These are phyloP conservation scores for Elsinoe ampelina DNA, from an alignment of 2,329 filamentous ascomycete species.

Conservation along the genomic window DNA sequence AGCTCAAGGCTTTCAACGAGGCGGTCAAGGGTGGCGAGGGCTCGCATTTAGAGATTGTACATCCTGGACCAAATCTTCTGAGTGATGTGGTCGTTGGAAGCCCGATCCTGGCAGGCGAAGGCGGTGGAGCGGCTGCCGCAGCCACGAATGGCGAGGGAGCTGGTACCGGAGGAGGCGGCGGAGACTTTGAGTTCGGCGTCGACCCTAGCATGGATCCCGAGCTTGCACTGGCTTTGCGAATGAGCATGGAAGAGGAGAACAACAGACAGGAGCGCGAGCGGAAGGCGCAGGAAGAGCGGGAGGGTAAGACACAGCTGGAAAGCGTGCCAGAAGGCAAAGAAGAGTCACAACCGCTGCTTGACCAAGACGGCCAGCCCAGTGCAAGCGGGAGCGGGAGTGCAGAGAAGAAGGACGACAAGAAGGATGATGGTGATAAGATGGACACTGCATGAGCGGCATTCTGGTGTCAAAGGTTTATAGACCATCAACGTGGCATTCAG, in stretches of 20 bases:
- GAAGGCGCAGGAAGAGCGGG: constrained; percentile 56
- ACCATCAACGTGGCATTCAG: neutral
- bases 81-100: constrained; percentile 86
- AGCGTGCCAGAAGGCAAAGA: constrained; percentile 65
- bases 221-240: constrained; percentile 82
- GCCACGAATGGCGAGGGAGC: constrained; percentile 37
- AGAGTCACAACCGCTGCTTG: constrained; percentile 51
- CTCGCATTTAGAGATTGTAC: constrained; percentile 83
- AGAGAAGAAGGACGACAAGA: constrained; percentile 43
- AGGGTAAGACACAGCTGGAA: constrained; percentile 67
- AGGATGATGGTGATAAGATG: constrained; percentile 68
- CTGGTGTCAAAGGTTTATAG: neutral
- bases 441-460: constrained; percentile 57
- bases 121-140: constrained; percentile 50
- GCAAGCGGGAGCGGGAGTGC: constrained; percentile 40
- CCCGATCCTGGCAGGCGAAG: constrained; percentile 80
- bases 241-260: constrained; percentile 98
- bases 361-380: constrained; percentile 56
- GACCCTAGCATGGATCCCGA: constrained; percentile 90
- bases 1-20: constrained; percentile 88
- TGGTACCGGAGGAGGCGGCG: constrained; percentile 48
- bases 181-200: constrained; percentile 76
- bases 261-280: constrained; percentile 81
- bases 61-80: constrained; percentile 80
- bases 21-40: constrained; percentile 85